A percentile compares a stretch with the other conserved stretches of the same genome.
Evolutionary conservation across 208 protist species (phyloP).

Genomic region (Leishmania gerbilli): DNA sequence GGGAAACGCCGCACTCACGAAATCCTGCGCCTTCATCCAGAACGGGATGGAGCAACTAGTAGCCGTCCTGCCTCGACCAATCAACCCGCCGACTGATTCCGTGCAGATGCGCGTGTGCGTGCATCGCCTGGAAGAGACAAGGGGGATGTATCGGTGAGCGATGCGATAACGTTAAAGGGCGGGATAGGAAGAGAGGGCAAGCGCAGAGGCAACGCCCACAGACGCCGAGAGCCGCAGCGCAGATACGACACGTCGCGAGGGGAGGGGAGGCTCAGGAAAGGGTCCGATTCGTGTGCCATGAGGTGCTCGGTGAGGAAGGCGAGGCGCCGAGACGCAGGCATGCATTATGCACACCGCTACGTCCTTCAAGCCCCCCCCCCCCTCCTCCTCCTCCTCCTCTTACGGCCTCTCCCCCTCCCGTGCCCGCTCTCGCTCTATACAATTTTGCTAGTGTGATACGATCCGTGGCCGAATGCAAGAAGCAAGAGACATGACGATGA

Average conservation of each 20-base stretch:
- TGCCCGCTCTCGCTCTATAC: background rate
- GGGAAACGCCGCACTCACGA: too few species aligned
- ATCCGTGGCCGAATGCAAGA: background rate
- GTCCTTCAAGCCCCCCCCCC: background rate
- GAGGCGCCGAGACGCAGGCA: background rate
- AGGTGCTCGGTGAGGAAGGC: background rate
- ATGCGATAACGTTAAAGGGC: too few species aligned
- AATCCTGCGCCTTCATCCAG: too few species aligned
- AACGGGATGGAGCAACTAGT: too few species aligned
- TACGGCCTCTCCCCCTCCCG: background rate
- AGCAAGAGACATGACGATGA: too few species aligned
- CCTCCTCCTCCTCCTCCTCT: background rate
- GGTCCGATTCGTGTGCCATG: background rate
- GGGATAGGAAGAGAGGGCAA: too few species aligned
- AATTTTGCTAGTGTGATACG: background rate
- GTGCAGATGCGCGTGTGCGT: too few species aligned
- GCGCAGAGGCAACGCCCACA: background rate
- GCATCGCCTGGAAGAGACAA: too few species aligned
- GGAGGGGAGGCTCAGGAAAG: background rate
- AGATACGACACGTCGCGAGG: background rate
- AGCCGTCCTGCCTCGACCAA: constrained; percentile 19
- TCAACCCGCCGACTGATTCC: too few species aligned
- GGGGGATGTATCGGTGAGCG: too few species aligned
- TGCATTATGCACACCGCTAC: background rate
- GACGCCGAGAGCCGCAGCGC: background rate